Percentiles rank a stretch among this genome's conserved stretches.
Conservation (phyloP, 1,284 basidiomycete species). For the Cerrena zonata region DNA sequence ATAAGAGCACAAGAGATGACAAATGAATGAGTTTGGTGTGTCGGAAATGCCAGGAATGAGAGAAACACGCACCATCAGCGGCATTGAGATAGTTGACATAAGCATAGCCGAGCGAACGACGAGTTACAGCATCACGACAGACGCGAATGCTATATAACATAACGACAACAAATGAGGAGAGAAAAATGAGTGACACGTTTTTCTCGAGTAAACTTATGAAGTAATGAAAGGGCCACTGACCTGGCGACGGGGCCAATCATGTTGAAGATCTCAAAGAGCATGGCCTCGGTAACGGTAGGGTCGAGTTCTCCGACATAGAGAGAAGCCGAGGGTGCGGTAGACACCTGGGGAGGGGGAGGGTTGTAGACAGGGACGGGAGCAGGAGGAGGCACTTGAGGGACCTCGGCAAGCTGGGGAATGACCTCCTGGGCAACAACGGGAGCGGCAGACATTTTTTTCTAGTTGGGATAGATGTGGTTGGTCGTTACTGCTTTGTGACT, state of each 20-base stretch:
- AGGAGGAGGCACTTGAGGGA: conserved; percentile 26
- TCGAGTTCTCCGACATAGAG: conserved; percentile 99
- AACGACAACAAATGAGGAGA: too few relatives aligned
- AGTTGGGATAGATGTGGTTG: conserved; percentile 41
- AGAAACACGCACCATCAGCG: conserved; percentile 69
- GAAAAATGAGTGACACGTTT: conserved; percentile 9
- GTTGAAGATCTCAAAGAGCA: conserved; percentile 99
- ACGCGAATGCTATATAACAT: conserved; percentile 81
- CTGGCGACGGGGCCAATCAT: conserved; percentile 99
- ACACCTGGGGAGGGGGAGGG: conserved; percentile 44
- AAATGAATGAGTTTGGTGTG: conserved; percentile 6
- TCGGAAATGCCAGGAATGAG: conserved; percentile 9
- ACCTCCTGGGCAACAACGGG: conserved; percentile 30
- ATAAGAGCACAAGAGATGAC: conserved; percentile 6
- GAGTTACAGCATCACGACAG: conserved; percentile 98
- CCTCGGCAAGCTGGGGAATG: neutral
- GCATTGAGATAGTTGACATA: conserved; percentile 99
- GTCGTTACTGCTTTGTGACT: conserved; percentile 85
- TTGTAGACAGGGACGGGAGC: conserved; percentile 53
- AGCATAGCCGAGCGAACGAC: conserved; percentile 98
- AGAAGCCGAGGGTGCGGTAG: conserved; percentile 78
- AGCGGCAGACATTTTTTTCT: conserved; percentile 57
- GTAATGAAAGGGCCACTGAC: conserved; percentile 38
- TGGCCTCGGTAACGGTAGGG: conserved; percentile 95
- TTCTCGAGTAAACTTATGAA: conserved; percentile 10